Conservation (phyloP, 1,284 basidiomycete species). For the Coniferiporia sulphurascens region DNA sequence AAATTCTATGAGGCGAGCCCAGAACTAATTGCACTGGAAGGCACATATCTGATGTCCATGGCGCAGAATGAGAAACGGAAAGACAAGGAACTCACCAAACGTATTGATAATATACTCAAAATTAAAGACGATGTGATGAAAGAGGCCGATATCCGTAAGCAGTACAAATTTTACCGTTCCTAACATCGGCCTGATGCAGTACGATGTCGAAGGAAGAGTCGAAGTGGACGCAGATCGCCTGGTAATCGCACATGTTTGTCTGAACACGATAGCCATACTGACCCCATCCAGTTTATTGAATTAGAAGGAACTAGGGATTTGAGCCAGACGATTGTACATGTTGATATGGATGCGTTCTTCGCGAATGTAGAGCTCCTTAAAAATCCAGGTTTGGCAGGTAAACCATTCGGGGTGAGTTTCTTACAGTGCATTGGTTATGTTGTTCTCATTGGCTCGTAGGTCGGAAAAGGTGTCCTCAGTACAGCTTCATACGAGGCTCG, state of each 20-base stretch:
- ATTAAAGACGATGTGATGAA: constrained; percentile 58
- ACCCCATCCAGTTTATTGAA: constrained; percentile 53
- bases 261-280: not conserved
- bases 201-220: constrained; percentile 25
- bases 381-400: constrained; percentile 75
- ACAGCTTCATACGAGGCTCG: constrained; percentile 51
- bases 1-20: constrained; percentile 81
- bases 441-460: constrained; percentile 6
- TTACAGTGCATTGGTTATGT: not conserved
- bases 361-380: constrained; percentile 76
- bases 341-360: constrained; percentile 82
- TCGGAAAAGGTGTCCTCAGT: constrained; percentile 36
- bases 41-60: constrained; percentile 25
- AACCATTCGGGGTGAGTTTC: constrained; percentile 75
- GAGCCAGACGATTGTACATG: constrained; percentile 79
- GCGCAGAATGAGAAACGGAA: constrained; percentile 59
- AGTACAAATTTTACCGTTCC: not conserved
- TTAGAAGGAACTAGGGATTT: constrained; percentile 80
- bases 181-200: not conserved
- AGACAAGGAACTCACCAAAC: constrained; percentile 72
- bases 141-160: constrained; percentile 57
- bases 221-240: constrained; percentile 50
- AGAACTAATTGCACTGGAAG: constrained; percentile 18
- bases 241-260: constrained; percentile 30
- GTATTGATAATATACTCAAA: constrained; percentile 61